Evolutionary conservation across 164 flowering plant species (phyloP), one percentile per base, ranked within the genome.

Genomic region (Aristolochia fimbriata): DNA sequence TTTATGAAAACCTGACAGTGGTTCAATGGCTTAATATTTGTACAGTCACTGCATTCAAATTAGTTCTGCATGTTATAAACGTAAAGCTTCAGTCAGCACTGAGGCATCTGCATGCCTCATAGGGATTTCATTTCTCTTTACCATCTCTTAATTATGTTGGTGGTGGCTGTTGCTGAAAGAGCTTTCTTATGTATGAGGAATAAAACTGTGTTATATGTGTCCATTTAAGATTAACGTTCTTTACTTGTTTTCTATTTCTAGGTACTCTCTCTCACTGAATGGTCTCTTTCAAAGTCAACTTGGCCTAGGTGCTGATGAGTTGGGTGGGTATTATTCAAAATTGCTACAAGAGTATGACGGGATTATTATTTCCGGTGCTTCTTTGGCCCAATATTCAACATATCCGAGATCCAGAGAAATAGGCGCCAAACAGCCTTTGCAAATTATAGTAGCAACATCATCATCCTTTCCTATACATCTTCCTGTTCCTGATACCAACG

Each of bases 281-380:
- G 96, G 97, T 16, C 61, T 51, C 41, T n/a, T 85, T 62, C 24
- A 78, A 25, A 68, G 81, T 63, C 75, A 72, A 57, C 76, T 88
- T 20, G 88, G 85, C 6, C 77, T 82, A 60, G 78, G 79, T 65
- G 90, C 63, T 22, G 47, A 60, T 2, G 86, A 80, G 27, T 21
- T 69, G 45, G 89, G 88, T 62, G 96, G 97, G 23, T 93, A 88
- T 73, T 88, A 79, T 73, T 90, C 91, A 1, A 63, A 75, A 58
- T 69, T 88, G 56, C 68, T 91, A 47, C 90, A 83, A 60, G 93
- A 88, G 68, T 76, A 85, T 46, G 93, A 90, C 64, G 91, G 87
- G 21, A 51, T 90, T 49, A 72, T 88, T 49, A 51, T 76, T 58
- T 81, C 92, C 63, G 64, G 80, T 15, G 45, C 80, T 19, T 67